phyloP scores from a whole-genome alignment of 164 flowering plant genomes.

The Pachysandra terminalis region DNA sequence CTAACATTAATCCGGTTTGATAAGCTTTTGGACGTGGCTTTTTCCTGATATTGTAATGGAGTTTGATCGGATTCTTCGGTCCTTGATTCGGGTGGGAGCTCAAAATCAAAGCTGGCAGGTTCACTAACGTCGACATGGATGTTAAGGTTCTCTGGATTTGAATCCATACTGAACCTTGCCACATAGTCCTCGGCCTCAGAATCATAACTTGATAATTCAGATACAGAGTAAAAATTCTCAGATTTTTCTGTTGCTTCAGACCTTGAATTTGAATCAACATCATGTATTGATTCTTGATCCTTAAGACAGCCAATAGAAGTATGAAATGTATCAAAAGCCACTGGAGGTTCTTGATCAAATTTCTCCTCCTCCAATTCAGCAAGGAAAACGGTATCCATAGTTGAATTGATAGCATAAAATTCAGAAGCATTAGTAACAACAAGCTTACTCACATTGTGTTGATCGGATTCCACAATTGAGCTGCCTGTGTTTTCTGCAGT shows the following conservation, averaged over 20 bases:
- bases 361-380: slow-evolving; percentile 2
- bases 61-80: slow-evolving; percentile 39
- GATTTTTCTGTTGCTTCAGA: not conserved
- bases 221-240: slow-evolving; percentile 6
- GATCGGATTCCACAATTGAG: slow-evolving; percentile 5
- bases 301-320: not conserved
- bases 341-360: not conserved
- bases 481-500: not conserved
- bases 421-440: not conserved
- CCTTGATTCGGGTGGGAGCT: slow-evolving; percentile 25
- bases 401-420: slow-evolving; percentile 1
- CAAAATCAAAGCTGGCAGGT: slow-evolving; percentile 41
- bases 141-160: slow-evolving; percentile 20
- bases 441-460: not conserved
- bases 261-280: slow-evolving; percentile 5
- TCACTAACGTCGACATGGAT: slow-evolving; percentile 24
- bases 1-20: slow-evolving; percentile 11
- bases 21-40: slow-evolving; percentile 17
- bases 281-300: not conserved
- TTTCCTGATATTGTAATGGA: slow-evolving; percentile 34
- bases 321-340: not conserved
- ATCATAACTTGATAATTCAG: not conserved
- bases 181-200: slow-evolving; percentile 13
- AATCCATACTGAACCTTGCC: slow-evolving; percentile 23
- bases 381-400: slow-evolving; percentile 3